Conservation (phyloP, 352 stramenopile species). For the Blastocystis sp. region DNA sequence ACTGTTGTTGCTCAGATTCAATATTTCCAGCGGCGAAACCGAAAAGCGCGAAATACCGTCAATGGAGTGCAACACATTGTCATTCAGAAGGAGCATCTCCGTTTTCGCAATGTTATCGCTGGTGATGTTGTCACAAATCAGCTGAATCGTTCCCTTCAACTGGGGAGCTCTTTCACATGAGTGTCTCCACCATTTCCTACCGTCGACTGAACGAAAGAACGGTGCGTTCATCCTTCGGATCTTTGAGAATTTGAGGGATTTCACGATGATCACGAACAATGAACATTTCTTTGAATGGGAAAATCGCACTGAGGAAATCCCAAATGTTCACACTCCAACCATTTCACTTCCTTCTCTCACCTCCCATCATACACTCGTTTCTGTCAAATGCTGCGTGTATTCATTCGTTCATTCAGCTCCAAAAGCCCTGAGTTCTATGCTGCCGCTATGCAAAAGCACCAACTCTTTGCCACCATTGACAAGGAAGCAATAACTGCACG, state of each 20-base stretch:
- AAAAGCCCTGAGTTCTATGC: neutral
- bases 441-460: neutral
- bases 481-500: neutral
- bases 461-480: constrained; percentile 20
- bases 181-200: neutral
- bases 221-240: constrained; percentile 27
- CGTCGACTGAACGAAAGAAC: constrained; percentile 7
- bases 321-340: no score
- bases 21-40: neutral
- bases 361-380: no score
- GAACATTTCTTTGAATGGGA: no score
- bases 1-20: constrained; percentile 10
- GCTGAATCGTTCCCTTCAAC: neutral
- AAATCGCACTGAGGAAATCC: no score
- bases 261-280: constrained; percentile 34
- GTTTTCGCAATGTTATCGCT: constrained; percentile 4
- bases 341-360: no score
- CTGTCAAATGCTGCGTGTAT: neutral
- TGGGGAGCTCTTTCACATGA: constrained; percentile 15
- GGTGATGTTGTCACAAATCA: neutral
- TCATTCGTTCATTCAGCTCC: neutral
- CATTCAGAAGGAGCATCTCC: neutral
- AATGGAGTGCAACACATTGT: constrained; percentile 26
- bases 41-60: neutral
- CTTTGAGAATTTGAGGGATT: constrained; percentile 14